Evolutionary conservation across 2,329 filamentous ascomycete genomes (phyloP), one percentile per base, ranked within the genome.

Genomic region (Domatiomyces globalis): DNA sequence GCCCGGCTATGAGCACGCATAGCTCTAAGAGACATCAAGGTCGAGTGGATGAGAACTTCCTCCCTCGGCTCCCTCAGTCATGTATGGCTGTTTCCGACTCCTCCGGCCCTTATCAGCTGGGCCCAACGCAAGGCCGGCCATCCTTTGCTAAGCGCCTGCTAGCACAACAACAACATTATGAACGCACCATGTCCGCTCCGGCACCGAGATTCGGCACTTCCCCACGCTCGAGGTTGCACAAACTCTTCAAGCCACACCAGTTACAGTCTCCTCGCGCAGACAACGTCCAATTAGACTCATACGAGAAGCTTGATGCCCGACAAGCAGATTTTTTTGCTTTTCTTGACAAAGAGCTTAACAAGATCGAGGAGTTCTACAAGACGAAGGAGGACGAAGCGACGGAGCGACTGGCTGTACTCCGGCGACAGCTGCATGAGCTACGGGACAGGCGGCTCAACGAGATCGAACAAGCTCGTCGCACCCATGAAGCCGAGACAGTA

Each of bases 371-470:
- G 0, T 98, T 98, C 63, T 96, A 96, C 71, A 81, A 79, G 60
- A 71, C 79, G 58, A 95, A 95, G 64, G 92, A 98, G 64, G 77
- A 85, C 25, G 87, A 95, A 63, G 87, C 90, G 0, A 84, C 80
- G 0, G 71, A 82, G 50, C 79, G 89, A 1, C 71, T 95, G 20
- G 70, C 73, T 0, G 66, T 84, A 3, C 73, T 98, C 46, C 79
- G 85, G 43, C 80, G 88, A 49, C 92, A 98, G 65, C 74, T 98
- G 29, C 89, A 94, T 63, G 85, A 94, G 61, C 95, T 96, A 87
- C 79, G 88, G 45, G 87, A 94, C 64, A 79, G 84, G 12, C 81
- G 90, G 19, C 76, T 87, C 25, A 77, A 83, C 49, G 87, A 95
- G 63, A 64, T 80, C 8, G 73, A 87, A 52, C 54, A 49, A 18